Evolutionary conservation across 2,329 filamentous ascomycete species (phyloP).

Genomic region (Didymella exigua): DNA sequence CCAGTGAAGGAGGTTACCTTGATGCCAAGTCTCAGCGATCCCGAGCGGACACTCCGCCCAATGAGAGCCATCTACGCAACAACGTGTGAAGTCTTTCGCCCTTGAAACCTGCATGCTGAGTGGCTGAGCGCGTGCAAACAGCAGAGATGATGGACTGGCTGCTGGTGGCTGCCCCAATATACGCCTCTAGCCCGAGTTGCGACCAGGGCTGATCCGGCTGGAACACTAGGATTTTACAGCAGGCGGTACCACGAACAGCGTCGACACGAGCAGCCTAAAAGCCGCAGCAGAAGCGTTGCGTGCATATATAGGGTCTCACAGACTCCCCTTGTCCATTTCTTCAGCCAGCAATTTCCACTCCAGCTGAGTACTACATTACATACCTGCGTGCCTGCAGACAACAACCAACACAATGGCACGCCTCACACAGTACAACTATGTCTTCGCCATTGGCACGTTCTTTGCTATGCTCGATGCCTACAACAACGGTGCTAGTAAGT

Average conservation of each 20-base stretch:
- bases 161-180: constrained; percentile 16
- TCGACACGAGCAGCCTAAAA: constrained; percentile 17
- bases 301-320: constrained; percentile 30
- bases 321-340: constrained; percentile 17
- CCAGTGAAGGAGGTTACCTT: constrained; percentile 7
- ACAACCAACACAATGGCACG: constrained; percentile 26
- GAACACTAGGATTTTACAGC: constrained; percentile 15
- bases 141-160: constrained; percentile 16
- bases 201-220: constrained; percentile 21
- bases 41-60: constrained; percentile 16
- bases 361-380: constrained; percentile 15
- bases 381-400: constrained; percentile 22
- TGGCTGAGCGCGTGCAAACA: constrained; percentile 16
- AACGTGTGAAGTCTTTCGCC: constrained; percentile 25
- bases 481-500: constrained; percentile 80
- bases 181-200: constrained; percentile 16
- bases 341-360: constrained; percentile 26
- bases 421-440: constrained; percentile 63
- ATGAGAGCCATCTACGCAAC: constrained; percentile 14
- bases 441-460: constrained; percentile 76
- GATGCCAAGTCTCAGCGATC: constrained; percentile 15
- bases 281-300: constrained; percentile 20
- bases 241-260: constrained; percentile 16
- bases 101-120: constrained; percentile 13
- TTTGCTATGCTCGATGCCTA: constrained; percentile 78